Conservation (phyloP, 306 rosid genomes). For the Abrus precatorius region DNA sequence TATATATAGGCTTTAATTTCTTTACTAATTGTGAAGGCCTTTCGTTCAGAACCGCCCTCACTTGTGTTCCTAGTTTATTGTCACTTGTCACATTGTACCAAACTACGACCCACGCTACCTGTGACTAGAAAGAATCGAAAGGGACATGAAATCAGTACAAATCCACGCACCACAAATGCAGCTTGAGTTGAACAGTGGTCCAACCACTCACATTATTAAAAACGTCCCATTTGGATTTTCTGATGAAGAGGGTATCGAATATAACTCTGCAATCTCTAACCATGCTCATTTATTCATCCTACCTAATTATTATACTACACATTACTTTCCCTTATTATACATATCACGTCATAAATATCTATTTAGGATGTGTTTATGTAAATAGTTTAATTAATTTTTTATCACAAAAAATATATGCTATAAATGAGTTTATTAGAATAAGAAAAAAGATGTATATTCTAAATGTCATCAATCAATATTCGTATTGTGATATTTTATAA, state of each 20-base stretch:
- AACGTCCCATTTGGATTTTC: constrained; percentile 27
- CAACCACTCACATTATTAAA: constrained; percentile 1
- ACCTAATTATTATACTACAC: not conserved
- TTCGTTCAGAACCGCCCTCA: constrained; percentile 19
- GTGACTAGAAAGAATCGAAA: constrained; percentile 28
- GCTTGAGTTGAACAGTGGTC: constrained; percentile 49
- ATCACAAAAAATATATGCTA: too few species aligned
- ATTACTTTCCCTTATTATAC: too few species aligned
- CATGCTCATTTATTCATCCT: constrained; percentile 15
- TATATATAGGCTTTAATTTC: constrained; percentile 16
- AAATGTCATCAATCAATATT: too few species aligned
- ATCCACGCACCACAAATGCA: constrained; percentile 20
- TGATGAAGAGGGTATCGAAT: not conserved
- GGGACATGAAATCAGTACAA: constrained; percentile 36
- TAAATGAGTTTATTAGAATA: too few species aligned
- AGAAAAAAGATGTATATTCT: too few species aligned
- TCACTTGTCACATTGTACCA: constrained; percentile 12
- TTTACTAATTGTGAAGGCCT: constrained; percentile 22
- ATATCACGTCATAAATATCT: too few species aligned
- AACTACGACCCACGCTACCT: constrained; percentile 24
- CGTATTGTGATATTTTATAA: too few species aligned
- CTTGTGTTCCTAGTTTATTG: constrained; percentile 13
- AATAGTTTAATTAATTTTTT: too few species aligned
- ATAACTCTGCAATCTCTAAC: constrained; percentile 19
- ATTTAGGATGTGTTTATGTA: too few species aligned